Evolutionary conservation across 768 basidiomycete species (phyloP), one percentile per base, ranked within the genome.

Genomic region (Hericium erinaceus): DNA sequence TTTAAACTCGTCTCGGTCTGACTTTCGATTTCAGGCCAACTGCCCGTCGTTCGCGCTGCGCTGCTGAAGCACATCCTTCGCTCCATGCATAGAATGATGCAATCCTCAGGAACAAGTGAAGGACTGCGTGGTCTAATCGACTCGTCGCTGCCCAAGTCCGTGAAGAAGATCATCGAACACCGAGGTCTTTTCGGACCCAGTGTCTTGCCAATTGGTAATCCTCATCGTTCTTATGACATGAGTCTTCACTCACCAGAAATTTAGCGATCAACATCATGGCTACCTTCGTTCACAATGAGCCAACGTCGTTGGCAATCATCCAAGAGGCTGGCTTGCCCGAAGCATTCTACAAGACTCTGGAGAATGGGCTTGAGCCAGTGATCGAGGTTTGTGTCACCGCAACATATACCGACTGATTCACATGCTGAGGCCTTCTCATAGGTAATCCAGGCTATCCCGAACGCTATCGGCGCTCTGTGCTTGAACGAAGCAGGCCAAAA

Each of bases 281-380:
- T 13, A 93, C 93, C 0, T 98, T 98, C 71, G 85, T 98, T 9
- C 95, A 99, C 75, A 99, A 98, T 62, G 97, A 99, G 69, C 97
- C 97, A 7, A 98, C 95, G 0, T 97, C 92, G 15, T 74, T 99
- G 57, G 75, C 83, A 2, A 86, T 95, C 55, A 88, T 99, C 20
- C 97, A 99, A 71, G 97, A 99, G 70, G 80, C 84, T 26, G 84
- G 87, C 5, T 71, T 99, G 3, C 97, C 97, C 0, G 89, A 93
- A 64, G 80, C 84, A 0, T 92, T 99, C 65, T 98, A 94, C 72
- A 79, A 80, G 57, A 81, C 88, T 3, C 82, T 99, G 48, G 92
- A 95, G 72, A 75, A 77, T 39, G 90, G 87, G 3, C 78, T 95
- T 44, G 93, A 95, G 61, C 83, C 92, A 6, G 83, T 89, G 0